A percentile compares a stretch with the other conserved stretches of the same genome.
Evolutionary conservation across 1,284 basidiomycete genomes (phyloP).

Genomic region (Cryptococcus amylolentus): DNA sequence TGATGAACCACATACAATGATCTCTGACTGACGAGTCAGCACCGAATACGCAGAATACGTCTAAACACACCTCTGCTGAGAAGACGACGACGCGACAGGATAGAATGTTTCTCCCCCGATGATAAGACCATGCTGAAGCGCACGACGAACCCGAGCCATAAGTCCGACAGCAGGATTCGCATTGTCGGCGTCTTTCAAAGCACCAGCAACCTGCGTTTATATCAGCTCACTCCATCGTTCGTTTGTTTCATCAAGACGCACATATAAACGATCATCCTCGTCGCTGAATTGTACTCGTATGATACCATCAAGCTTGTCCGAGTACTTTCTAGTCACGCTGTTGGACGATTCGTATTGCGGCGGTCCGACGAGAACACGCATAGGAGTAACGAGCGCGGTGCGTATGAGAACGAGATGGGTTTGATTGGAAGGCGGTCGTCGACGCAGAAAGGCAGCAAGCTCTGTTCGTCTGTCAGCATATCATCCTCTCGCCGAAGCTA

Average conservation of each 20-base stretch:
- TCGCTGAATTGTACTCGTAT: slow-evolving; percentile 48
- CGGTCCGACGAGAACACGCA: slow-evolving; percentile 44
- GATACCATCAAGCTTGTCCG: slow-evolving; percentile 39
- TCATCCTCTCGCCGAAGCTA: neutral
- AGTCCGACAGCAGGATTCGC: slow-evolving; percentile 31
- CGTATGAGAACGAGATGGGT: slow-evolving; percentile 43
- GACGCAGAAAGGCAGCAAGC: slow-evolving; percentile 22
- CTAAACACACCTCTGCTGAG: slow-evolving; percentile 40
- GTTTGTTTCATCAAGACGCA: slow-evolving; percentile 15
- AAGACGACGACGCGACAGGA: slow-evolving; percentile 43
- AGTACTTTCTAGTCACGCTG: slow-evolving; percentile 43
- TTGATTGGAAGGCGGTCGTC: slow-evolving; percentile 6
- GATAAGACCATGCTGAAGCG: slow-evolving; percentile 40
- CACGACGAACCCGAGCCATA: slow-evolving; percentile 45
- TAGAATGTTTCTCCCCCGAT: slow-evolving; percentile 38
- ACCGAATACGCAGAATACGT: neutral
- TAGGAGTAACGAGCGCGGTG: slow-evolving; percentile 45
- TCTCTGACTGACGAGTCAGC: slow-evolving; percentile 33
- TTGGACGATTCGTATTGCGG: slow-evolving; percentile 47
- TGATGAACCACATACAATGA: slow-evolving; percentile 48
- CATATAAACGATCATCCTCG: slow-evolving; percentile 43
- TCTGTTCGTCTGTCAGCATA: slow-evolving; percentile 8
- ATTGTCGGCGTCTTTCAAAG: slow-evolving; percentile 33
- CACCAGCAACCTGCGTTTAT: slow-evolving; percentile 34
- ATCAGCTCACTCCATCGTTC: neutral